phyloP scores from a whole-genome alignment of 108 stramenopile genomes.

The Schizochytrium sp. region DNA sequence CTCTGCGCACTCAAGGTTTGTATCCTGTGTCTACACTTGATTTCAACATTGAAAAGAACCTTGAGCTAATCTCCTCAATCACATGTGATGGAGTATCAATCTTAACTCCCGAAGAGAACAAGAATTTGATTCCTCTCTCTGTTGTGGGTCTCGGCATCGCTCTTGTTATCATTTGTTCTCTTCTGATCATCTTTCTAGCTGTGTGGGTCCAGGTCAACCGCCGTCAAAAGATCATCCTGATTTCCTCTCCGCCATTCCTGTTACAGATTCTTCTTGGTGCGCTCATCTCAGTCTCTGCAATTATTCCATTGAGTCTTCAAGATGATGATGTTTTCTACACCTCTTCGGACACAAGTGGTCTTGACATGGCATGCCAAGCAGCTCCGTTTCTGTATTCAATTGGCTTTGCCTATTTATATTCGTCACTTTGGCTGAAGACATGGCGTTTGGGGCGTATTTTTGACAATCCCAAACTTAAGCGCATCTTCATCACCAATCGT shows the following conservation, averaged over 20 bases:
- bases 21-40: slow-evolving; percentile 13
- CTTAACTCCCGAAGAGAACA: background rate
- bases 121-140: background rate
- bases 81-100: slow-evolving; percentile 45
- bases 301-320: background rate
- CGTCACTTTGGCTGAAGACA: slow-evolving; percentile 14
- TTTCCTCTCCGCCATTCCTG: slow-evolving; percentile 15
- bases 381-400: slow-evolving; percentile 26
- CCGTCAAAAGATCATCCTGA: slow-evolving; percentile 6
- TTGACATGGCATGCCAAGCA: slow-evolving; percentile 14
- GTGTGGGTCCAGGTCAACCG: background rate
- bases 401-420: slow-evolving; percentile 1
- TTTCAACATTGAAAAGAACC: background rate
- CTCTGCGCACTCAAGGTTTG: slow-evolving; percentile 17
- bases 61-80: background rate
- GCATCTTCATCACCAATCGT: slow-evolving; percentile 40
- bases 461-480: slow-evolving; percentile 39
- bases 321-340: background rate
- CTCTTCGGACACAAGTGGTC: background rate
- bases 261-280: slow-evolving; percentile 50
- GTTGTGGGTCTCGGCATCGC: background rate
- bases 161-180: background rate
- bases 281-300: background rate
- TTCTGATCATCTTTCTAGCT: background rate
- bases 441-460: slow-evolving; percentile 47